Base-by-base conservation (phyloP, 1,284 basidiomycete genomes). In the Stygiomarasmius scandens region DNA sequence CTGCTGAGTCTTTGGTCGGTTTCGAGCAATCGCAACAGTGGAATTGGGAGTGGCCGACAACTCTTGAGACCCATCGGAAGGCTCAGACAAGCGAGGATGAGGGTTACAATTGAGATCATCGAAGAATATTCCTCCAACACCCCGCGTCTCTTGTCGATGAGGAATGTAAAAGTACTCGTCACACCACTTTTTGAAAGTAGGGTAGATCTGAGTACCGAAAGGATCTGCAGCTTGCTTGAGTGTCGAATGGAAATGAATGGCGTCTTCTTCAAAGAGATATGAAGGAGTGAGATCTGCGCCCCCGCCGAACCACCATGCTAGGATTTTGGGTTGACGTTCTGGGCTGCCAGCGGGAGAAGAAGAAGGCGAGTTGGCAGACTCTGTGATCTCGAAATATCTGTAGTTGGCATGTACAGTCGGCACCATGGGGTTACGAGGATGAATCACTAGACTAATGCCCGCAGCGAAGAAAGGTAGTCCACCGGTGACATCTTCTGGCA, bases 301-400 rank as follows among this genome's bases (percentile, higher is more conserved):
- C 34, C 96, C 96, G 47, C 96, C 96, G 68, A 98, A 99, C 97
- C 97, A 99, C 95, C 96, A 99, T 10, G 95, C 90, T 36, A 95
- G 73, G 12, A 92, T 73, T 64, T 84, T 80, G 12, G 77, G 64
- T 32, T 6, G 6, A 6, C 5, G 6, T 12, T 6, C 29, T 32
- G 12, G 6, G 6, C 5, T n/a, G n/a, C n/a, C n/a, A n/a, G n/a
- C n/a, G n/a, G n/a, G n/a, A n/a, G n/a, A n/a, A n/a, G n/a, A n/a
- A n/a, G n/a, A n/a, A n/a, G n/a, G n/a, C n/a, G n/a, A n/a, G n/a
- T n/a, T n/a, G n/a, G 55, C 65, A 1, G 60, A 67, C 38, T 90
- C 84, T 14, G 85, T 86, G 63, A 95, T 83, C 75, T 98, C 97
- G 72, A 99, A 99, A 77, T 98, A 99, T 55, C 97, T 91, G 69